Percentiles rank a stretch among this genome's conserved stretches.
Evolutionary conservation across 192 early-diverging fungal genomes (phyloP).

Genomic region (Coemansia sp.): DNA sequence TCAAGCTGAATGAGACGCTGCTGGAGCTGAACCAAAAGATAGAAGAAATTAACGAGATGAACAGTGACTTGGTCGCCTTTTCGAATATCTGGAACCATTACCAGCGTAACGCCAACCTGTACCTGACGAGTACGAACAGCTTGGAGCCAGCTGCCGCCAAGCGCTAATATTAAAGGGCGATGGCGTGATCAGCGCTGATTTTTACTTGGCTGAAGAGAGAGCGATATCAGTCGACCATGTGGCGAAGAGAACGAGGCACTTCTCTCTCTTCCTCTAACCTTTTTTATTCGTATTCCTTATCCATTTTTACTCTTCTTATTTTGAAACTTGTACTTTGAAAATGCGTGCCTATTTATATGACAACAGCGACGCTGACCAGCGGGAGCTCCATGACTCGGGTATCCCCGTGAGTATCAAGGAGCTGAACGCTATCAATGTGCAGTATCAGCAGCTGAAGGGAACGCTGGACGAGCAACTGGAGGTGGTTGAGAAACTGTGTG

Average conservation of each 20-base stretch:
- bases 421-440: conserved; percentile 71
- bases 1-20: conserved; percentile 55
- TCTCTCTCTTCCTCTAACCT: conserved; percentile 4
- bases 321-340: neutral
- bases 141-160: conserved; percentile 23
- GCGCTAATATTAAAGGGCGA: neutral
- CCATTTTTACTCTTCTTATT: neutral
- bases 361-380: conserved; percentile 68
- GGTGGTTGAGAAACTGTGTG: conserved; percentile 69
- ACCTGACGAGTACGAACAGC: conserved; percentile 51
- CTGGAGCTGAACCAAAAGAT: conserved; percentile 56
- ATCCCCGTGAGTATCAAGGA: conserved; percentile 67
- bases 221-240: neutral
- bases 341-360: conserved; percentile 86
- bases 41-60: conserved; percentile 57
- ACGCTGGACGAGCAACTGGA: conserved; percentile 58
- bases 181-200: neutral
- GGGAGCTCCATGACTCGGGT: conserved; percentile 77
- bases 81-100: conserved; percentile 59
- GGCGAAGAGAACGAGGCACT: neutral
- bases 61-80: conserved; percentile 56
- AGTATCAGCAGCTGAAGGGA: conserved; percentile 68
- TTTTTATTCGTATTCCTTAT: conserved; percentile 14
- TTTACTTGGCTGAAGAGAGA: neutral
- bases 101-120: conserved; percentile 54